A percentile compares a stretch with the other conserved stretches of the same genome.
These are phyloP conservation scores for Kazachstania taianensis DNA, from an alignment of 805 yeast species.

Conservation along the genomic window DNA sequence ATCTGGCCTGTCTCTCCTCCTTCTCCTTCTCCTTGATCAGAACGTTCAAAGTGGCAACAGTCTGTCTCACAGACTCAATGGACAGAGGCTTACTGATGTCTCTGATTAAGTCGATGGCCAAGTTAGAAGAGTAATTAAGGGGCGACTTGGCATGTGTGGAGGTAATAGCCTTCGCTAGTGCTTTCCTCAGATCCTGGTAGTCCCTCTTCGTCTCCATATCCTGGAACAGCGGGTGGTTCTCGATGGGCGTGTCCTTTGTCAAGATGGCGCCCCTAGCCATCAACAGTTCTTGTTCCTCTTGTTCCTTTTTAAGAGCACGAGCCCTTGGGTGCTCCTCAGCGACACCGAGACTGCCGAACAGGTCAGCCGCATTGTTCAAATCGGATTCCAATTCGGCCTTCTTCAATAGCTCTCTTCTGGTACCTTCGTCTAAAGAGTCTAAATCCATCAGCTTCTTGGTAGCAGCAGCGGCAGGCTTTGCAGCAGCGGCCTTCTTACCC, in stretches of 20 bases:
- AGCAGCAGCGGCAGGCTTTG: constrained; percentile 20
- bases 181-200: constrained; percentile 66
- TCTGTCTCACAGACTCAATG: constrained; percentile 76
- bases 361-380: constrained; percentile 84
- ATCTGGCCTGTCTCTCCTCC: constrained; percentile 80
- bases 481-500: constrained; percentile 18
- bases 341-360: constrained; percentile 65
- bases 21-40: constrained; percentile 75
- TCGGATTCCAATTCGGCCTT: constrained; percentile 80
- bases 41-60: constrained; percentile 74
- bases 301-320: constrained; percentile 29
- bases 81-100: constrained; percentile 75
- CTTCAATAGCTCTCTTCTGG: constrained; percentile 64
- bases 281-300: constrained; percentile 27
- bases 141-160: constrained; percentile 51
- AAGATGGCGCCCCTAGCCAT: constrained; percentile 22
- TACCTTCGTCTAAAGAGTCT: constrained; percentile 59
- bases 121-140: constrained; percentile 58
- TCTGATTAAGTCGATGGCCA: constrained; percentile 79
- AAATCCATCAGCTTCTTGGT: constrained; percentile 37
- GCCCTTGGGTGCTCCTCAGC: constrained; percentile 40
- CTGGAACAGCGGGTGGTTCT: constrained; percentile 65
- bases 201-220: constrained; percentile 73
- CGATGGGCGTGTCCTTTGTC: constrained; percentile 46
- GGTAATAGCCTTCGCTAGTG: constrained; percentile 51